Evolutionary conservation across 129 eudicot genomes (phyloP), one percentile per base, ranked within the genome.

Genomic region (Flaveria bidentis): DNA sequence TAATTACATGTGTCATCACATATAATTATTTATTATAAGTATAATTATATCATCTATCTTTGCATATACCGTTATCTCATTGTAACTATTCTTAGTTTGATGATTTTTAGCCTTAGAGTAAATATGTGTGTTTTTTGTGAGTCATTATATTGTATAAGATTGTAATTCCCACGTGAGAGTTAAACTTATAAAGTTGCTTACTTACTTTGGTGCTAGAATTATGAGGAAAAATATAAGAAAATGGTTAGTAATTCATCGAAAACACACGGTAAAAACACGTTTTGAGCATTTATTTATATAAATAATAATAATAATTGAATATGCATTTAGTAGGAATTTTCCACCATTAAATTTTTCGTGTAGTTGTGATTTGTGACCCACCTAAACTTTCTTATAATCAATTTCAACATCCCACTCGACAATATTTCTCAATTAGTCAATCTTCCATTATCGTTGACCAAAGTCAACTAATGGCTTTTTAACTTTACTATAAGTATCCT

Each of bases 371-470:
- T 60, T 47, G 79, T 33, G 50, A 64, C 72, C 63, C 63, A 75
- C 50, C 50, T 8, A 14, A 53, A 9, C 51, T 13, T 30, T 49
- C n/a, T 17, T 76, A 10, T 61, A 36, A 36, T 36, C 41, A 36
- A 10, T 23, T 74, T 25, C 36, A 17, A 22, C 53, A 14, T 11
- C 7, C 26, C 18, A 18, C 17, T 74, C 26, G 10, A 74, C 78
- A 61, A 70, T 4, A 46, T 16, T 67, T 76, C 44, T 67, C 67
- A 9, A 67, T 67, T 52, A 67, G 23, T 53, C 46, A 20, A 11
- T 64, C 30, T 66, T 22, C 67, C 47, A 15, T 46, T 10, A 49
- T 73, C 62, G 50, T 75, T 75, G 72, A 75, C 79, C 72, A 26
- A 63, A 30, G 53, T 42, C 16, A 30, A 23, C 44, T 15, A 6